Percentiles rank a stretch among this genome's conserved stretches.
These are phyloP conservation scores for Rauvolfia tetraphylla DNA, from an alignment of 257 asterid genomes.

Conservation along the genomic window DNA sequence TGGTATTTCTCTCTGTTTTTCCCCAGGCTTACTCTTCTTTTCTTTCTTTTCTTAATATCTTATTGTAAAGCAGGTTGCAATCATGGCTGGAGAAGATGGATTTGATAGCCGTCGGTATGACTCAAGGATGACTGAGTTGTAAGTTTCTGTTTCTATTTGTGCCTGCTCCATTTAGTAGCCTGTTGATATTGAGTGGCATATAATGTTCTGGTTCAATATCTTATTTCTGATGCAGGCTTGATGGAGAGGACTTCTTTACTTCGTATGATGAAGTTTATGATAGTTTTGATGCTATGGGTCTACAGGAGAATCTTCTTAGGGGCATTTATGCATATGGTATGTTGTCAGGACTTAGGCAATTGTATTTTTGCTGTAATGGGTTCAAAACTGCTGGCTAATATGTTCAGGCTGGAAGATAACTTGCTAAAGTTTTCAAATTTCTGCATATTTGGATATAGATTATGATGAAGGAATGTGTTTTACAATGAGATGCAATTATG, in stretches of 20 bases:
- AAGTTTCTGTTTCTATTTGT: conserved; percentile 16
- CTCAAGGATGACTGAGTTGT: conserved; percentile 63
- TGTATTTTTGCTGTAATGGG: neutral
- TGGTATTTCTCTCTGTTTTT: neutral
- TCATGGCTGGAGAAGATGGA: conserved; percentile 74
- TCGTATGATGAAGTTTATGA: conserved; percentile 38
- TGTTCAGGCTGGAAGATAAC: neutral
- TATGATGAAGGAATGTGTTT: neutral
- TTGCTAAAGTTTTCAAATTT: neutral
- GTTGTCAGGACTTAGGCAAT: neutral
- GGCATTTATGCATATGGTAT: conserved; percentile 41
- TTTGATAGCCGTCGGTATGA: conserved; percentile 65
- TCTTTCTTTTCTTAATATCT: no score
- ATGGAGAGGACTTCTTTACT: conserved; percentile 35
- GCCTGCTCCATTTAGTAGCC: neutral
- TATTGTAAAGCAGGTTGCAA: conserved; percentile 29
- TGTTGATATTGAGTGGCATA: neutral
- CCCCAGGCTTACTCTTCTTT: neutral
- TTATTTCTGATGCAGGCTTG: conserved; percentile 23
- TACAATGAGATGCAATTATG: neutral
- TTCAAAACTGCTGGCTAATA: neutral
- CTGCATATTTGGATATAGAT: neutral
- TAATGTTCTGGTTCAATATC: neutral
- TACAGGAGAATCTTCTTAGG: conserved; percentile 37
- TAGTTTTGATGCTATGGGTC: conserved; percentile 38